Base-by-base conservation (phyloP, 2,329 filamentous ascomycete species). In the Tolypocladium pustulatum region DNA sequence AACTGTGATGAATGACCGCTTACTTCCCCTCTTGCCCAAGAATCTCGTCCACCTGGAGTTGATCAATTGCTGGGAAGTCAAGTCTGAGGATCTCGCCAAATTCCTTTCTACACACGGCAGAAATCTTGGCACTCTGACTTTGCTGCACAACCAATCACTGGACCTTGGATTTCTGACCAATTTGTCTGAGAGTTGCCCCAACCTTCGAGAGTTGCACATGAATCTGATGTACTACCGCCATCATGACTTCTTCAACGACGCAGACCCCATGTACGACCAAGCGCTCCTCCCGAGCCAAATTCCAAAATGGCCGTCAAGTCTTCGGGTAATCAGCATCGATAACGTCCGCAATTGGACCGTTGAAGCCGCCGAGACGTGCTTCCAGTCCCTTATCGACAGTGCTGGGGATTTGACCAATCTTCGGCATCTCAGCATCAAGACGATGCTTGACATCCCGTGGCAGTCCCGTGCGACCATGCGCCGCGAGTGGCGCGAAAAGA, bases 391-490 rank as follows among this genome's bases (percentile, higher is more conserved):
- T 2, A 81, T 93, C 27, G 81, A 91, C 59, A 84, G 83, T 55
- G 90, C 91, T 0, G 75, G 80, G 1, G 72, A 80, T 3, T 71
- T 97, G 27, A 82, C 79, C 0, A 75, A 84, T 59, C 79, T 97
- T 30, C 86, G 91, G 10, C 78, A 81, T 51, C 75, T 97, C 13
- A 79, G 82, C 1, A 82, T 97, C 63, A 89, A 87, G 66, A 86
- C 88, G 1, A 93, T 91, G 71, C 77, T 97, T 54, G 85, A 92
- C 66, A 82, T 85, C 53, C 86, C 88, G 13, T 96, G 91, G 90
- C 86, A 91, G 61, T 84, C 91, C 67, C 84, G 93, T 49, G 89
- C 89, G 22, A 81, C 81, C n/a, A 87, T 97, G 66, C 83, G 92
- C 43, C 84, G 88, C 63, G 82, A 84, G 63, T 96, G 91, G 90